These are phyloP conservation scores for Rhodotorula paludigena DNA, from an alignment of 768 basidiomycete genomes.

Conservation along the genomic window DNA sequence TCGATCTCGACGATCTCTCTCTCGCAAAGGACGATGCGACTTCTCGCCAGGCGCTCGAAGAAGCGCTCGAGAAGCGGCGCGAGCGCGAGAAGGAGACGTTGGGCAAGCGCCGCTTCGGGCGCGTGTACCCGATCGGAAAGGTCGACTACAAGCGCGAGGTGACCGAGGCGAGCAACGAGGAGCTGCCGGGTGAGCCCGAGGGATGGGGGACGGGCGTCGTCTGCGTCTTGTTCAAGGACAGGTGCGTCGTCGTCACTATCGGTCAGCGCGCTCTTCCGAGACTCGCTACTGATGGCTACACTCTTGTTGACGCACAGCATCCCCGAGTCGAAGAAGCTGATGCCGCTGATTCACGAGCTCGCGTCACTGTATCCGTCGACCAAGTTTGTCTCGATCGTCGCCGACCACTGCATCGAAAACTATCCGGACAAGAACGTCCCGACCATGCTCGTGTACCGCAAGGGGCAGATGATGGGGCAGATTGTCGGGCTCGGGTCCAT, in stretches of 20 bases:
- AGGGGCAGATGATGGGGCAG: conserved; percentile 84
- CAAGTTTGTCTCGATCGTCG: conserved; percentile 93
- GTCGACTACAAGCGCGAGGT: conserved; percentile 94
- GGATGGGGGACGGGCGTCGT: conserved; percentile 77
- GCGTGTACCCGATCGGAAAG: conserved; percentile 74
- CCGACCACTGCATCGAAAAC: conserved; percentile 77
- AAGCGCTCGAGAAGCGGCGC: conserved; percentile 62
- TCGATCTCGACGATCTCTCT: conserved; percentile 41
- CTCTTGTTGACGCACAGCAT: conserved; percentile 54
- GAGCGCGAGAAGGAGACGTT: conserved; percentile 59
- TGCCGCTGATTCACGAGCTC: conserved; percentile 62
- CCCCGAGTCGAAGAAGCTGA: conserved; percentile 71
- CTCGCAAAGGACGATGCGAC: conserved; percentile 37
- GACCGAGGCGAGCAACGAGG: conserved; percentile 77
- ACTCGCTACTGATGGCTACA: background rate
- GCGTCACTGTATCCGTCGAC: conserved; percentile 81
- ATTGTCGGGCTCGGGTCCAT: conserved; percentile 76
- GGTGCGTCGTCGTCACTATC: conserved; percentile 54
- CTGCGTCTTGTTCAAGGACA: conserved; percentile 91
- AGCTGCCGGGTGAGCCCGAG: conserved; percentile 57
- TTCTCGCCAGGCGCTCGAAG: conserved; percentile 53
- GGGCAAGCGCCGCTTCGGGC: conserved; percentile 65
- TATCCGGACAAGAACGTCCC: conserved; percentile 85
- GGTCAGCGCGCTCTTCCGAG: background rate
- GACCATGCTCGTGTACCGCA: conserved; percentile 85